Evolutionary conservation across 306 rosid species (phyloP).

Genomic region (Quercus wislizeni): DNA sequence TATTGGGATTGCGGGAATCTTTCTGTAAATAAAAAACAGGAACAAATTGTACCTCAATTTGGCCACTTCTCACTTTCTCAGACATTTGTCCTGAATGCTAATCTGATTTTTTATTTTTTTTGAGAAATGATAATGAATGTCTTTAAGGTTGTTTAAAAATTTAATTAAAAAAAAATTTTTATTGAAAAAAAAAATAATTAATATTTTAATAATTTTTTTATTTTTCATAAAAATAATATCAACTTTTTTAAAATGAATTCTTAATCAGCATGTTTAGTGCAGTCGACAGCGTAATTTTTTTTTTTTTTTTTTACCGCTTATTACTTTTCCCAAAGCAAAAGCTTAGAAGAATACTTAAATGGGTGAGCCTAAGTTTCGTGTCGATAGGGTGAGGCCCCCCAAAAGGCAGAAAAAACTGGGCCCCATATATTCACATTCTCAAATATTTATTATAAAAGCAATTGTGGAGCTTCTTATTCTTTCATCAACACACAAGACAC

Average conservation of each 20-base stretch:
- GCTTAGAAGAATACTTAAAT: neutral
- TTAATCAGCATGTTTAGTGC: too few relatives aligned
- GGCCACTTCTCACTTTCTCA: conserved; percentile 9
- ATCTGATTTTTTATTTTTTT: neutral
- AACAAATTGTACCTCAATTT: conserved; percentile 4
- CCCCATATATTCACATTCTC: conserved; percentile 26
- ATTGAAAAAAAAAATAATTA: too few relatives aligned
- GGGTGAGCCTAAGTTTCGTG: conserved; percentile 4
- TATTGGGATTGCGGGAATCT: conserved; percentile 14
- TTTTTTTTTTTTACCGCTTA: neutral
- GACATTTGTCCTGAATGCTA: conserved; percentile 11
- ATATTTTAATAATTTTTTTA: too few relatives aligned
- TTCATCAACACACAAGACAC: conserved; percentile 1
- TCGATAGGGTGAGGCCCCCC: neutral
- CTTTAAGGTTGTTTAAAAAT: too few relatives aligned
- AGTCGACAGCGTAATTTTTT: too few relatives aligned
- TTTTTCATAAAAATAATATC: too few relatives aligned
- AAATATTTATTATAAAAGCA: conserved; percentile 36
- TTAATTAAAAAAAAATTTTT: too few relatives aligned
- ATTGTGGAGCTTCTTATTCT: conserved; percentile 17
- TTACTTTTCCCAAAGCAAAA: conserved; percentile 14
- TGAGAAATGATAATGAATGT: too few relatives aligned
- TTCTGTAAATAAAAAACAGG: conserved; percentile 7
- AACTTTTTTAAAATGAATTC: too few relatives aligned
- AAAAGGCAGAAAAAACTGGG: conserved; percentile 17